Evolutionary conservation across 257 asterid species (phyloP).

Genomic region (Perilla frutescens): DNA sequence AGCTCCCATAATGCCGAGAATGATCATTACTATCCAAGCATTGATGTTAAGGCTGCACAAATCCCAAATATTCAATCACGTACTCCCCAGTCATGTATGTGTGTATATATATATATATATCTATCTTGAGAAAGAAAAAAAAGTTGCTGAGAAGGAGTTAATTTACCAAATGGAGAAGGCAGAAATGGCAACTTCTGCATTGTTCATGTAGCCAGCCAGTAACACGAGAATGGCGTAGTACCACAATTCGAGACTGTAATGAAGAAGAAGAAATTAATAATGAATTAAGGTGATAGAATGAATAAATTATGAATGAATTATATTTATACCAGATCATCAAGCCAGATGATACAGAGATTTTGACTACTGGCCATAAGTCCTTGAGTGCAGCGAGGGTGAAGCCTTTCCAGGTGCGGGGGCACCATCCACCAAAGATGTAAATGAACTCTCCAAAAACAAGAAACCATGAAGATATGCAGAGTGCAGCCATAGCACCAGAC

Average conservation of each 20-base stretch:
- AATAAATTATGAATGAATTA: neutral
- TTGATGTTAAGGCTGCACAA: slow-evolving; percentile 55
- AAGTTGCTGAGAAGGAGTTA: too few species aligned
- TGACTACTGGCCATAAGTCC: slow-evolving; percentile 39
- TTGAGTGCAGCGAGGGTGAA: slow-evolving; percentile 51
- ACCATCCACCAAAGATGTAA: slow-evolving; percentile 70
- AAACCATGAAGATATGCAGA: slow-evolving; percentile 51
- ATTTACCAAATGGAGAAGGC: slow-evolving; percentile 37
- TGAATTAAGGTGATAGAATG: neutral
- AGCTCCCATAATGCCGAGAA: slow-evolving; percentile 67
- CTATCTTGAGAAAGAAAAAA: neutral
- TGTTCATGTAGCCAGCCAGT: slow-evolving; percentile 66
- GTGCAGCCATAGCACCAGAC: slow-evolving; percentile 52
- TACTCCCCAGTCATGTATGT: too few species aligned
- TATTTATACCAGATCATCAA: slow-evolving; percentile 57
- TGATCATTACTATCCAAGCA: slow-evolving; percentile 67
- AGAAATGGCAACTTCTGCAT: slow-evolving; percentile 67
- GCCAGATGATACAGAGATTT: slow-evolving; percentile 64
- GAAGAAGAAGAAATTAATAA: neutral
- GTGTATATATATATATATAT: too few species aligned
- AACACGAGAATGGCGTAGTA: slow-evolving; percentile 61
- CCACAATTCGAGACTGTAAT: slow-evolving; percentile 63
- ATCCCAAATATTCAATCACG: too few species aligned
- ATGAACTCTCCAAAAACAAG: slow-evolving; percentile 55
- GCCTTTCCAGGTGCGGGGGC: slow-evolving; percentile 66